A percentile compares a stretch with the other conserved stretches of the same genome.
These are phyloP conservation scores for Podaxis pistillaris DNA, from an alignment of 768 basidiomycete species.

Conservation along the genomic window DNA sequence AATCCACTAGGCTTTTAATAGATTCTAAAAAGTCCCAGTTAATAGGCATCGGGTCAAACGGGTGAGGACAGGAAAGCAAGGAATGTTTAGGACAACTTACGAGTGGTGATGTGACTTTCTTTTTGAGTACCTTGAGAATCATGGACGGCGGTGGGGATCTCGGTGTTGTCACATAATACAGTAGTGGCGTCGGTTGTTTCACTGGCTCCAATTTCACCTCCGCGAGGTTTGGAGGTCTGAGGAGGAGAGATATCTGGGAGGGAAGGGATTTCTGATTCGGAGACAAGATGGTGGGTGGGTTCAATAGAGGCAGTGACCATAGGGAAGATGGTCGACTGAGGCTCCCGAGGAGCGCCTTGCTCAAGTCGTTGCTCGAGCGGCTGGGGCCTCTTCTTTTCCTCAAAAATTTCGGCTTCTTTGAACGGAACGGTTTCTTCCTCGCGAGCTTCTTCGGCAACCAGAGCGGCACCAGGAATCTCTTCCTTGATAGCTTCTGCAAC, in stretches of 20 bases:
- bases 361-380: neutral
- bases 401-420: neutral
- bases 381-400: too few relatives aligned
- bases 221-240: neutral
- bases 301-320: neutral
- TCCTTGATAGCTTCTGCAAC: conserved; percentile 20
- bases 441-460: conserved; percentile 5
- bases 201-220: neutral
- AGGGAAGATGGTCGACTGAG: neutral
- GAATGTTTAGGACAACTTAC: neutral
- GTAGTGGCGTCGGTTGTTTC: neutral
- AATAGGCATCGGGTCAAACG: neutral
- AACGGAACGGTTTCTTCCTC: neutral
- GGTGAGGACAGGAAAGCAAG: neutral
- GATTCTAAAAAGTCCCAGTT: neutral
- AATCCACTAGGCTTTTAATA: neutral
- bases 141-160: neutral
- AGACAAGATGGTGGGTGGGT: neutral
- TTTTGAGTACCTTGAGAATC: neutral
- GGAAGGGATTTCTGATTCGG: neutral
- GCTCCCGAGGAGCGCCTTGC: neutral
- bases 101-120: neutral
- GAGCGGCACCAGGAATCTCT: conserved; percentile 15
- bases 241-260: neutral
- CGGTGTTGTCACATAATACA: too few relatives aligned